A percentile compares a stretch with the other conserved stretches of the same genome.
phyloP scores from a whole-genome alignment of 2,329 filamentous ascomycete genomes.

The Elsinoe perseae region DNA sequence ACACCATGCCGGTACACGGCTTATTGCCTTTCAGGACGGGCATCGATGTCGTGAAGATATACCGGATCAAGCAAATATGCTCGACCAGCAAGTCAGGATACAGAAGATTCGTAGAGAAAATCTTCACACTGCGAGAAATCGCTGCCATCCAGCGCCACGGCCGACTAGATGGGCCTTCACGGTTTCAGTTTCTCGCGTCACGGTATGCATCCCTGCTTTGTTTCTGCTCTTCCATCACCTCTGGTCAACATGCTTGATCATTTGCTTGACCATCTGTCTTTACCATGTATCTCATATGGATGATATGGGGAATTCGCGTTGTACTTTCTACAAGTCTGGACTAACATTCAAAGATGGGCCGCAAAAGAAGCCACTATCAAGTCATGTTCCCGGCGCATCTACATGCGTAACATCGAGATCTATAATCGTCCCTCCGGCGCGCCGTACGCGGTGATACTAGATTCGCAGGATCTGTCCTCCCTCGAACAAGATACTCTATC shows the following conservation, averaged over 20 bases:
- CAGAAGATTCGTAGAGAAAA: neutral
- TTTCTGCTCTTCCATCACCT: neutral
- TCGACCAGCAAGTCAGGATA: neutral
- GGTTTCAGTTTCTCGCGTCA: conserved; percentile 11
- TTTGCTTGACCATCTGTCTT: neutral
- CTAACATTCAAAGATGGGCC: conserved; percentile 34
- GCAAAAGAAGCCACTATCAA: conserved; percentile 47
- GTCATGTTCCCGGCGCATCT: conserved; percentile 28
- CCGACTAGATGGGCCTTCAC: neutral
- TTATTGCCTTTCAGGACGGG: neutral
- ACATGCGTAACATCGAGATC: conserved; percentile 36
- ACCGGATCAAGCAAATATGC: conserved; percentile 1
- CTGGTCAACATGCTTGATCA: too few species aligned
- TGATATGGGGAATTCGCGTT: too few species aligned
- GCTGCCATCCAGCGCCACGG: neutral
- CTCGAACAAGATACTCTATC: too few species aligned
- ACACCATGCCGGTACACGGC: conserved; percentile 1
- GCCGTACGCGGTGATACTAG: conserved; percentile 13
- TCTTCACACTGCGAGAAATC: conserved; percentile 7
- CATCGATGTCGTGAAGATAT: conserved; percentile 6
- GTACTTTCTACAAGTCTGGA: too few species aligned
- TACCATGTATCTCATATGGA: neutral
- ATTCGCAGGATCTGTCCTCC: too few species aligned
- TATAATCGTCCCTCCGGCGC: neutral
- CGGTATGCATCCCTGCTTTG: neutral